Percentiles rank a stretch among this genome's conserved stretches.
phyloP scores from a whole-genome alignment of 139 green algal species.

The Pseudopediastrum boryanum region DNA sequence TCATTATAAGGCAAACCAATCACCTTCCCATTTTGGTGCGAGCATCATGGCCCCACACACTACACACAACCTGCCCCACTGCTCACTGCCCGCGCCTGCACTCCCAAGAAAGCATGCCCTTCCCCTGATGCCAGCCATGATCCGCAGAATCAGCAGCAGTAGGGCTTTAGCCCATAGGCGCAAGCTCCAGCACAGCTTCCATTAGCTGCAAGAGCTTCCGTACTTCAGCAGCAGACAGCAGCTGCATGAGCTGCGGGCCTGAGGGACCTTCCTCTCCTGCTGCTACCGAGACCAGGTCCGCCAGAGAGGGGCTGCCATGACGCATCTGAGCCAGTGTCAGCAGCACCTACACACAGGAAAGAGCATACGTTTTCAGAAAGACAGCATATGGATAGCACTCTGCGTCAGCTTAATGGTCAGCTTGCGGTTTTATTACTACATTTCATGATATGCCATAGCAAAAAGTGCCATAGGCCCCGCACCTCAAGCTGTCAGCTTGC shows the following conservation, averaged over 20 bases:
- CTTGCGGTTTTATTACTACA: neutral
- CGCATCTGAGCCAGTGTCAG: conserved; percentile 3
- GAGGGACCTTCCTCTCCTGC: conserved; percentile 6
- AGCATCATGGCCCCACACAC: too few relatives aligned
- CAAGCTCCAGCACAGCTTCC: conserved; percentile 21
- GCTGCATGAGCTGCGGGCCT: conserved; percentile 1
- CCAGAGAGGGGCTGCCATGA: conserved; percentile 9
- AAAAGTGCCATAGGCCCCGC: neutral
- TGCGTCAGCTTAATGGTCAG: neutral
- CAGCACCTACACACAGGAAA: conserved; percentile 21
- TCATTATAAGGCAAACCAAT: too few relatives aligned
- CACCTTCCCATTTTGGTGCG: too few relatives aligned
- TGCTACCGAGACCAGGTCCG: conserved; percentile 9
- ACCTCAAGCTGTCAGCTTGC: neutral
- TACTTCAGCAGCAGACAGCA: conserved; percentile 14
- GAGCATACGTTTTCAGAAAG: neutral
- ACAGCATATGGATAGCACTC: neutral
- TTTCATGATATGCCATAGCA: neutral
- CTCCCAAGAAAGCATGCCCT: too few relatives aligned
- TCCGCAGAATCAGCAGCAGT: conserved; percentile 4
- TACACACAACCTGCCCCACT: too few relatives aligned
- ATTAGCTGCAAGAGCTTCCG: conserved; percentile 23
- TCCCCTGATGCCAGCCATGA: too few relatives aligned
- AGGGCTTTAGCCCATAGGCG: too few relatives aligned
- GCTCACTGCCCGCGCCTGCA: too few relatives aligned